Base-by-base conservation (phyloP, 495 filamentous ascomycete species). In the Entonaema liquescens region DNA sequence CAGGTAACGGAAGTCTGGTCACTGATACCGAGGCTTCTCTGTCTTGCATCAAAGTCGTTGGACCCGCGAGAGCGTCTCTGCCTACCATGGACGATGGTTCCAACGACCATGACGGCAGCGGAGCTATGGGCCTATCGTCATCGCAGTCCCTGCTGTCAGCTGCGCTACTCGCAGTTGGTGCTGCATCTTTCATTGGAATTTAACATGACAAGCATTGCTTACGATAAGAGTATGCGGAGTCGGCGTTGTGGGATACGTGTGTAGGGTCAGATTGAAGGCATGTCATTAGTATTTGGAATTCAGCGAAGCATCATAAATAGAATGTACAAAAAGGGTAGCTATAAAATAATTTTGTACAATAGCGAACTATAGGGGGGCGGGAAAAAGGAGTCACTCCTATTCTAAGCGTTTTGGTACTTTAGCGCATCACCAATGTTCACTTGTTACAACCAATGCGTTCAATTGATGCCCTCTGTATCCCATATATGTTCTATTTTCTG, bases 41-140 rank as follows among this genome's bases (percentile, higher is more conserved):
- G 54, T 47, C 67, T 0, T 76, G 74, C 28, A 15, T 74, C 40
- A 76, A 76, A 42, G 26, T 56, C 2, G 35, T 76, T 11, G 71
- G 74, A 1, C 74, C 74, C 28, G 25, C 67, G 1, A 56, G 31
- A 35, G 74, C 71, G 2, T 76, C 74, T 13, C 35, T 74, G 6
- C 58, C 59, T 57, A 74, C 67, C 1, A 71, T 71, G 0, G 47
- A 21, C 50, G 31, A 56, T 23, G 69, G 59, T 5, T 35, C 47
- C 1, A 26, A 29, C n/a, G 63, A 67, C 26, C 19, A 25, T 36
- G 62, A 63, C 17, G 59, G 61, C 15, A 62, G 42, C 21, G 70
- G 59, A 5, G 70, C 65, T 13, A 23, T 31, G 8, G 31, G 28
- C 5, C 3, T 68, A 5, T 65, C 49, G n/a, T 42, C 65, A 6